These are phyloP conservation scores for Hypoxylon subgilvum DNA, from an alignment of 495 filamentous ascomycete species.

Conservation along the genomic window DNA sequence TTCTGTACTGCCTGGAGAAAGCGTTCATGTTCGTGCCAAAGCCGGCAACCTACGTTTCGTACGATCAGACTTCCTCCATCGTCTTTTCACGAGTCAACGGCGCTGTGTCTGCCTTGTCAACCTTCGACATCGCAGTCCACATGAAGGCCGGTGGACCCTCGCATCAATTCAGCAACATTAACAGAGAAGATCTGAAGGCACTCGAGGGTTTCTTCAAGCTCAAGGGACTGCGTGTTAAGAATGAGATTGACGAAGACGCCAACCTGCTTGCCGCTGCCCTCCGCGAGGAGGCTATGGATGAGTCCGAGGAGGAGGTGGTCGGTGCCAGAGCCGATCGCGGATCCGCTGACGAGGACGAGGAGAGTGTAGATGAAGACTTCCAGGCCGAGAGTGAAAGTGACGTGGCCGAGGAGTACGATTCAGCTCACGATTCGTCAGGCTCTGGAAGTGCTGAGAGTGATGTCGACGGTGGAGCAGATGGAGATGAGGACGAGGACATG, in stretches of 20 bases:
- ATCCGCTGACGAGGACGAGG: conserved; percentile 93
- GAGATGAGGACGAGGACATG: conserved; percentile 42
- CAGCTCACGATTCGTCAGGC: conserved; percentile 83
- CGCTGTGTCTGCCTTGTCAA: conserved; percentile 89
- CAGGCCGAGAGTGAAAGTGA: conserved; percentile 88
- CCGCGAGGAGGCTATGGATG: conserved; percentile 73
- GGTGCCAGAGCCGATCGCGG: conserved; percentile 77
- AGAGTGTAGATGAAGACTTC: conserved; percentile 96
- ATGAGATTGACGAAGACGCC: conserved; percentile 75
- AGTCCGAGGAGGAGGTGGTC: conserved; percentile 83
- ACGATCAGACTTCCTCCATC: conserved; percentile 85
- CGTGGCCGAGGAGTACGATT: conserved; percentile 95
- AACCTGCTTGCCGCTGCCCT: conserved; percentile 81
- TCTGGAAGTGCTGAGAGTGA: conserved; percentile 66
- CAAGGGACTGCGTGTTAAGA: conserved; percentile 93
- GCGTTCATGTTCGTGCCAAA: conserved; percentile 99
- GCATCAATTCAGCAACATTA: conserved; percentile 98
- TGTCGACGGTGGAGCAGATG: conserved; percentile 42
- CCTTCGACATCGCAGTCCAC: conserved; percentile 93
- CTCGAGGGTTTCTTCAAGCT: conserved; percentile 95
- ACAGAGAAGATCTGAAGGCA: conserved; percentile 94
- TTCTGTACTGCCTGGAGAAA: conserved; percentile 95
- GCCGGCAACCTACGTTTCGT: conserved; percentile 92
- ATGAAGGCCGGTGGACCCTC: conserved; percentile 78
- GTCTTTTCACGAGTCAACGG: conserved; percentile 96